phyloP scores from a whole-genome alignment of 2,329 filamentous ascomycete species.

The Trichophyton simii region DNA sequence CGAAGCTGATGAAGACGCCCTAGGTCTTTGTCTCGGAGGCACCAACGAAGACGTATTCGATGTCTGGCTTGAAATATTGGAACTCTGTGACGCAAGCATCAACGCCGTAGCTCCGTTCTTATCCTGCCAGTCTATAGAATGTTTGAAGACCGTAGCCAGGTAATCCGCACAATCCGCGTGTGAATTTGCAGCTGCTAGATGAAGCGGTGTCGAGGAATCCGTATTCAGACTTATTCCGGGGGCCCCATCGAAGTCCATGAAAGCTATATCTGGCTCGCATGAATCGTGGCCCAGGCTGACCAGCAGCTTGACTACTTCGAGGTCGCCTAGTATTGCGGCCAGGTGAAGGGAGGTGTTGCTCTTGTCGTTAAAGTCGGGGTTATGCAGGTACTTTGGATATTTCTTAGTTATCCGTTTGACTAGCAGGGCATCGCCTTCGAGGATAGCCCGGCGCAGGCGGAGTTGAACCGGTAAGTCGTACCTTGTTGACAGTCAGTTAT shows the following conservation, averaged over 20 bases:
- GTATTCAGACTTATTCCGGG: slow-evolving; percentile 62
- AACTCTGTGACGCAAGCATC: slow-evolving; percentile 30
- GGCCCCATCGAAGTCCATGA: slow-evolving; percentile 19
- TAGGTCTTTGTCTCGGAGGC: slow-evolving; percentile 14
- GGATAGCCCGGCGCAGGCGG: slow-evolving; percentile 70
- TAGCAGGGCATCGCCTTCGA: slow-evolving; percentile 58
- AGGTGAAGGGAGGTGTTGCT: slow-evolving; percentile 78
- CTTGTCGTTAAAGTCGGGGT: slow-evolving; percentile 62
- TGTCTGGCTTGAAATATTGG: slow-evolving; percentile 14
- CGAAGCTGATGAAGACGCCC: slow-evolving; percentile 12
- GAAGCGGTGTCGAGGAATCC: slow-evolving; percentile 65
- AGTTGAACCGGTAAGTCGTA: slow-evolving; percentile 41
- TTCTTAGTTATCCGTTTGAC: slow-evolving; percentile 64
- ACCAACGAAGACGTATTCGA: slow-evolving; percentile 15
- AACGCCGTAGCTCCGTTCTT: slow-evolving; percentile 45
- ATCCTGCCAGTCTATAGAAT: slow-evolving; percentile 53
- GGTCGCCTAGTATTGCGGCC: slow-evolving; percentile 59
- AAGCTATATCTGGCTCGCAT: slow-evolving; percentile 23
- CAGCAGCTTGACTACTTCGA: slow-evolving; percentile 56
- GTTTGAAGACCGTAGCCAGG: slow-evolving; percentile 52
- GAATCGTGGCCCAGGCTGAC: slow-evolving; percentile 63
- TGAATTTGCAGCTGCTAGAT: slow-evolving; percentile 58
- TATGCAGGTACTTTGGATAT: slow-evolving; percentile 59
- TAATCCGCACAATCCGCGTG: slow-evolving; percentile 63
- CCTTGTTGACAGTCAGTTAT: slow-evolving; percentile 10